Base-by-base conservation (phyloP, 805 yeast genomes). In the Metschnikowia amazonensis region DNA sequence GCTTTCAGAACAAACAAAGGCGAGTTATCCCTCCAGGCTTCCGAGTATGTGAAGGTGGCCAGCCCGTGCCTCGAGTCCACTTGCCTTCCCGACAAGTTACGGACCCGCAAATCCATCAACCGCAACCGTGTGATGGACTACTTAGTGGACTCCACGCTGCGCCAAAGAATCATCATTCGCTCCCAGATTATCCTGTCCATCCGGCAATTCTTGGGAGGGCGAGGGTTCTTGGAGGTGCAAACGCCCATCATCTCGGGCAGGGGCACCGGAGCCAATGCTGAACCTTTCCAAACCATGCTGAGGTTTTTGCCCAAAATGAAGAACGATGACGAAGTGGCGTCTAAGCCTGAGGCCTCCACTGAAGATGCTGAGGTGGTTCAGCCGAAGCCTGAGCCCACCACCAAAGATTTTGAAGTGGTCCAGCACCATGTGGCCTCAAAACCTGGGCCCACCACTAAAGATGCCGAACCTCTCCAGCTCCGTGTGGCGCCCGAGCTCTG, bases 401-500 rank as follows among this genome's bases (percentile, higher is more conserved):
- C n/a, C n/a, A n/a, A n/a, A n/a, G n/a, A n/a, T n/a, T n/a, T n/a
- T n/a, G n/a, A n/a, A n/a, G n/a, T n/a, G n/a, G n/a, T n/a, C n/a
- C n/a, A n/a, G n/a, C n/a, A n/a, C n/a, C n/a, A n/a, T n/a, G n/a
- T n/a, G n/a, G n/a, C n/a, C n/a, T n/a, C n/a, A n/a, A n/a, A n/a
- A n/a, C n/a, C n/a, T n/a, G n/a, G n/a, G n/a, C n/a, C n/a, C n/a
- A n/a, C n/a, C n/a, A n/a, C n/a, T n/a, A n/a, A n/a, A n/a, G n/a
- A n/a, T n/a, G n/a, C n/a, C n/a, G n/a, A n/a, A n/a, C n/a, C n/a
- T n/a, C 64, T 89, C 7, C 82, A 79, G 44, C 63, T 94, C 36
- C 69, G 99, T 35, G 92, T 94, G 2, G 97, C 99, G 0, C 99
- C 99, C 0, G 99, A 92, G 59, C 67, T 94, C 31, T 94, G 97